Evolutionary conservation across 805 yeast species (phyloP), one percentile per base, ranked within the genome.

Genomic region (Candida alai): DNA sequence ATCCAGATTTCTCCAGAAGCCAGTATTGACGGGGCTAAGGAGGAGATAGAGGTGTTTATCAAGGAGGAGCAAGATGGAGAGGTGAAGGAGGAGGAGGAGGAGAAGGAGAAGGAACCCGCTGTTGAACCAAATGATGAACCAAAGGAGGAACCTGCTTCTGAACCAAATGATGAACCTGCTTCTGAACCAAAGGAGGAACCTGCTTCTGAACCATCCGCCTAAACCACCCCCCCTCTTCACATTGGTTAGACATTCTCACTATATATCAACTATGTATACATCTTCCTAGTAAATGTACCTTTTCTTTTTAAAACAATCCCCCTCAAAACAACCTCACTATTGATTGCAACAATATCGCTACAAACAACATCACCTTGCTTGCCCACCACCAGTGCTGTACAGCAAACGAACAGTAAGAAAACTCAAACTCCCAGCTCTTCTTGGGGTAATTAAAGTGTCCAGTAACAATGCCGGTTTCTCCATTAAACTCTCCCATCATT

Each of bases 361-460:
- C 47, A n/a, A 56, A 42, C 6, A 56, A 32, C 14, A 52, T 34
- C 1, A 80, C 70, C 49, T 84, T 80, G 2, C 95, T 72, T 6
- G 74, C 84, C 98, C 98, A 93, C 98, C 98, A 93, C 34, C 84
- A 76, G 54, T 89, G 97, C 60, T 89, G 97, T 8, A 86, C 75
- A 2, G 74, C 72, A 56, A 90, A 90, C 11, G 88, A 80, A 61
- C 98, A 93, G 40, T 82, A 64, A 5, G 73, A 57, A 60, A 77
- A 90, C 18, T 70, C 61, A 64, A 84, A 89, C 12, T 70, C 71
- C 90, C 94, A 83, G 13, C 51, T 47, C 1, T 57, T 47, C 0
- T 56, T 42, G 1, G 38, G 41, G 10, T 59, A 43, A 48, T 76
- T 66, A 54, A 74, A 82, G 34, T 69, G 76, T 2, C 95, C 97